Evolutionary conservation across 2,329 filamentous ascomycete genomes (phyloP).

Genomic region (Ophiostoma piceae): DNA sequence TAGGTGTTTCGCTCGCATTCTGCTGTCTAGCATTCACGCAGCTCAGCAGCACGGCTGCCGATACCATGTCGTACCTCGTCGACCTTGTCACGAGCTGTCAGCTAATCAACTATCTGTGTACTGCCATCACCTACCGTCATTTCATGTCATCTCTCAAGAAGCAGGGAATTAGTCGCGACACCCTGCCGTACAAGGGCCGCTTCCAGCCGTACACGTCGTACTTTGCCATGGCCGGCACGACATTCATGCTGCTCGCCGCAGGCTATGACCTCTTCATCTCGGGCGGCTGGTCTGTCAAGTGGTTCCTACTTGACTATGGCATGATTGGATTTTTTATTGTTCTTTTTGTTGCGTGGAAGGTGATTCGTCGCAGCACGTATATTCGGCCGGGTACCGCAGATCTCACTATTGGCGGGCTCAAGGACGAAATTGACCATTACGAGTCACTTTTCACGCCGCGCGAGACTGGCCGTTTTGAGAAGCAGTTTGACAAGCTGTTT

Average conservation of each 20-base stretch:
- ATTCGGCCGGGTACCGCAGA: slow-evolving; percentile 27
- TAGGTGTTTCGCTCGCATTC: slow-evolving; percentile 45
- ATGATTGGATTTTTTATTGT: slow-evolving; percentile 25
- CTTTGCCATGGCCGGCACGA: slow-evolving; percentile 26
- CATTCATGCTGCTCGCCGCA: slow-evolving; percentile 21
- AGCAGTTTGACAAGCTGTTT: slow-evolving; percentile 22
- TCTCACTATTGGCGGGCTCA: slow-evolving; percentile 28
- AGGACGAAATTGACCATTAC: slow-evolving; percentile 39
- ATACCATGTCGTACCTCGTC: slow-evolving; percentile 34
- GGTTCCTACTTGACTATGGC: slow-evolving; percentile 26
- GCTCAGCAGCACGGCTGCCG: slow-evolving; percentile 48
- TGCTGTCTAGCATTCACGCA: slow-evolving; percentile 58
- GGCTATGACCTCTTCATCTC: slow-evolving; percentile 24
- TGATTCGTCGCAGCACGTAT: slow-evolving; percentile 20
- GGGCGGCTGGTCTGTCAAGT: slow-evolving; percentile 23
- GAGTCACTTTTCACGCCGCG: slow-evolving; percentile 23
- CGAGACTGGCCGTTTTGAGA: slow-evolving; percentile 14
- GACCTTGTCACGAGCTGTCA: slow-evolving; percentile 57
- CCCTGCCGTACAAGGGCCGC: slow-evolving; percentile 52
- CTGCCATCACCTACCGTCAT: slow-evolving; percentile 53
- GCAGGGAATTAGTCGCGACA: slow-evolving; percentile 49
- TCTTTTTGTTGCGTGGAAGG: slow-evolving; percentile 19
- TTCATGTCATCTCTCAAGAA: slow-evolving; percentile 53
- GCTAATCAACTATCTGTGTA: slow-evolving; percentile 53
- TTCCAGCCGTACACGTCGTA: slow-evolving; percentile 30